A percentile compares a stretch with the other conserved stretches of the same genome.
Evolutionary conservation across 2,329 filamentous ascomycete genomes (phyloP).

Genomic region (Dactylella cylindrospora): DNA sequence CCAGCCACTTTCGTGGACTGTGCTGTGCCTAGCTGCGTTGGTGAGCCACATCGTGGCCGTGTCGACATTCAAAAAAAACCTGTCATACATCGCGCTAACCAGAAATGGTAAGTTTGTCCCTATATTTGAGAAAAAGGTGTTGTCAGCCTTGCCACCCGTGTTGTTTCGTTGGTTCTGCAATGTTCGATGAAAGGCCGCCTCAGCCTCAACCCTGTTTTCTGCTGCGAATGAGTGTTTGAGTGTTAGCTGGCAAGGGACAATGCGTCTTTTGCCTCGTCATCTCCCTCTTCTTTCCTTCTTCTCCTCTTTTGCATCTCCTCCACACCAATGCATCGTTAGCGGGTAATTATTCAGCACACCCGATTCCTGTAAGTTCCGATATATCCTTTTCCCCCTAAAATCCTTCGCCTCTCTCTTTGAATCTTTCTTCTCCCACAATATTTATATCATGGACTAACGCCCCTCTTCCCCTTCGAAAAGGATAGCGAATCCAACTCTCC

Average conservation of each 20-base stretch:
- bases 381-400: neutral
- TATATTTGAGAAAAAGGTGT: no score
- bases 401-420: conserved; percentile 2
- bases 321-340: neutral
- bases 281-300: neutral
- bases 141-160: no score
- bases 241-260: neutral
- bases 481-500: no score
- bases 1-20: no score
- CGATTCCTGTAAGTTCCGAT: conserved; percentile 12
- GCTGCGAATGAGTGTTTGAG: neutral
- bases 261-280: conserved; percentile 28
- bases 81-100: conserved; percentile 12
- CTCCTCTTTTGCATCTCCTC: neutral
- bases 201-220: neutral
- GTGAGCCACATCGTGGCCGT: no score
- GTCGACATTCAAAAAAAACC: no score
- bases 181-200: neutral
- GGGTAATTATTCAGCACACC: neutral
- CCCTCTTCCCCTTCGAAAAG: no score
- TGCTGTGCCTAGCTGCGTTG: no score
- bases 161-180: no score
- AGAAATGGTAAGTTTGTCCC: conserved; percentile 8
- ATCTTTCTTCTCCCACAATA: neutral
- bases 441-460: conserved; percentile 5